phyloP scores from a whole-genome alignment of 2,329 filamentous ascomycete genomes.

The Claviceps quebecensis region DNA sequence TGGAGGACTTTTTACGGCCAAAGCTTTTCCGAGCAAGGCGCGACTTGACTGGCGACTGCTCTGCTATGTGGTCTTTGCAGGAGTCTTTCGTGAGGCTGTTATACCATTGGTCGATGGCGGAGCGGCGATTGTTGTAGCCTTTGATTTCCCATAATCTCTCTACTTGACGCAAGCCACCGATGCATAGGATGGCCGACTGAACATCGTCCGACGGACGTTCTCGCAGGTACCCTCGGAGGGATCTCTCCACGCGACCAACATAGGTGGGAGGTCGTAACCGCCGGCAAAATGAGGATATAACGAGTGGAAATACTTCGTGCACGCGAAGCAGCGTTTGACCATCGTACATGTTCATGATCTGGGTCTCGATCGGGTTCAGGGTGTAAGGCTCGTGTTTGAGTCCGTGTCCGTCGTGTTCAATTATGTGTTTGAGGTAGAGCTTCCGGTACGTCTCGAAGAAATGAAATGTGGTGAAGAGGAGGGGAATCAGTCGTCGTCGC shows the following conservation, averaged over 20 bases:
- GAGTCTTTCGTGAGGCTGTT: slow-evolving; percentile 34
- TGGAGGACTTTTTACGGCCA: slow-evolving; percentile 42
- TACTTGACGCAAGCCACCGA: slow-evolving; percentile 49
- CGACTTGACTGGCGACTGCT: slow-evolving; percentile 29
- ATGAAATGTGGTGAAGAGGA: slow-evolving; percentile 52
- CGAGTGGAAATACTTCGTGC: slow-evolving; percentile 49
- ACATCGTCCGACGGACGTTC: slow-evolving; percentile 50
- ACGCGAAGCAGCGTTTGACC: slow-evolving; percentile 47
- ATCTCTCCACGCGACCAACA: slow-evolving; percentile 46
- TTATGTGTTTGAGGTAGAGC: slow-evolving; percentile 42
- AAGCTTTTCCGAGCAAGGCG: slow-evolving; percentile 39
- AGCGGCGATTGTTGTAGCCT: slow-evolving; percentile 46
- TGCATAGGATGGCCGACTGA: slow-evolving; percentile 43
- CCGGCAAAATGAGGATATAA: slow-evolving; percentile 50
- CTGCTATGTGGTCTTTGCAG: slow-evolving; percentile 23
- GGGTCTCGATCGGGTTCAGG: slow-evolving; percentile 45
- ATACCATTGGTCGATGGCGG: slow-evolving; percentile 47
- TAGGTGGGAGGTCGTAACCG: slow-evolving; percentile 50
- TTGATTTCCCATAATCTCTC: slow-evolving; percentile 53
- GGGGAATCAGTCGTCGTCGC: slow-evolving; percentile 47
- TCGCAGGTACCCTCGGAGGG: slow-evolving; percentile 47
- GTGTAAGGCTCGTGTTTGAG: slow-evolving; percentile 41
- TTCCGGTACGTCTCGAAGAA: slow-evolving; percentile 53
- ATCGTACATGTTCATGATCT: slow-evolving; percentile 52
- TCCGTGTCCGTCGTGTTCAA: slow-evolving; percentile 35